These are phyloP conservation scores for Euphrasia confusa DNA, from an alignment of 257 asterid species.

Conservation along the genomic window DNA sequence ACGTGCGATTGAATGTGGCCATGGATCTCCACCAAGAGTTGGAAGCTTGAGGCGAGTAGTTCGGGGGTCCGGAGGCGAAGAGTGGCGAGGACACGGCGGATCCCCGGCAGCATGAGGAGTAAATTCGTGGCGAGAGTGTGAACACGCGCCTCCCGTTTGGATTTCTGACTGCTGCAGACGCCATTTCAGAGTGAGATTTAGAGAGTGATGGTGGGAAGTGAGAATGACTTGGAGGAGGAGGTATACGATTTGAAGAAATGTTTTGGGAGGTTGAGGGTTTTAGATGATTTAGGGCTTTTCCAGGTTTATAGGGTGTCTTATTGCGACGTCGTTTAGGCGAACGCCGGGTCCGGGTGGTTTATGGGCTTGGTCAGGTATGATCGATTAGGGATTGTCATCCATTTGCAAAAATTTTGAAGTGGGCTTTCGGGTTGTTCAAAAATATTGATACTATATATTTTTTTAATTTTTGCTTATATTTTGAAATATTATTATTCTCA, in stretches of 20 bases:
- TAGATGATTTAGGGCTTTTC: constrained; percentile 22
- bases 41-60: constrained; percentile 32
- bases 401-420: too few species aligned
- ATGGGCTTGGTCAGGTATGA: too few species aligned
- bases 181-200: constrained; percentile 31
- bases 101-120: constrained; percentile 43
- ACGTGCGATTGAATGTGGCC: constrained; percentile 97
- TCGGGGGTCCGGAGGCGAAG: constrained; percentile 37
- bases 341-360: too few species aligned
- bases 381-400: too few species aligned
- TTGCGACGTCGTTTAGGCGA: too few species aligned
- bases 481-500: too few species aligned
- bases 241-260: not conserved
- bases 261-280: constrained; percentile 16
- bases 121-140: constrained; percentile 32
- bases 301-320: too few species aligned
- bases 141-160: constrained; percentile 33
- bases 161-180: constrained; percentile 36
- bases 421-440: too few species aligned
- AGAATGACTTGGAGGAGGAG: not conserved
- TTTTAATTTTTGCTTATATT: too few species aligned
- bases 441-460: too few species aligned
- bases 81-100: constrained; percentile 38
- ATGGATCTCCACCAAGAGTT: constrained; percentile 90
- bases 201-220: not conserved